phyloP scores from a whole-genome alignment of 208 protist genomes.

The Acanthamoeba sp. region DNA sequence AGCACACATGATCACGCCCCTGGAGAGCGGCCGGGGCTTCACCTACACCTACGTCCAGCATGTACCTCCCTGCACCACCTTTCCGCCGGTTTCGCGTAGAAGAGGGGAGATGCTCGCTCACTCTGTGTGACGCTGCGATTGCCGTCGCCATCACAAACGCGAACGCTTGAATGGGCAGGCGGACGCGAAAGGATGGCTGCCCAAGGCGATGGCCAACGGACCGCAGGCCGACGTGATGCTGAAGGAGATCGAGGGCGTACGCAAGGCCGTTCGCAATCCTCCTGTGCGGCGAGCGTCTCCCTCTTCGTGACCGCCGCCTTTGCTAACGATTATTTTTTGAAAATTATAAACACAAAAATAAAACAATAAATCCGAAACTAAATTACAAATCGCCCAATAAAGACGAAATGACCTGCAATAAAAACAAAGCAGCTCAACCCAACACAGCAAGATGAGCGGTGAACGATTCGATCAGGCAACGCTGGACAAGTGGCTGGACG shows the following conservation, averaged over 20 bases:
- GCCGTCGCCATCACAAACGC: background rate
- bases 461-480: background rate
- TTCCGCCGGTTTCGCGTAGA: background rate
- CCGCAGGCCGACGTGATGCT: slow-evolving; percentile 63
- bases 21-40: background rate
- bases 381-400: no score
- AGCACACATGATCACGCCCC: slow-evolving; percentile 21
- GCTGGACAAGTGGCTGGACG: slow-evolving; percentile 4
- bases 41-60: slow-evolving; percentile 62
- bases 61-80: background rate
- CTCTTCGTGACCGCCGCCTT: no score
- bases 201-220: slow-evolving; percentile 45
- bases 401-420: no score
- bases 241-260: slow-evolving; percentile 52
- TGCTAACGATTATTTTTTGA: no score
- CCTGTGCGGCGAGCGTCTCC: no score
- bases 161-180: background rate
- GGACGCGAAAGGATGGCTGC: slow-evolving; percentile 16
- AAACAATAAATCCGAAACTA: no score
- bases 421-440: background rate
- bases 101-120: background rate
- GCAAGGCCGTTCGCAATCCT: slow-evolving; percentile 52
- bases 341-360: no score
- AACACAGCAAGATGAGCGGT: background rate
- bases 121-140: background rate